A percentile compares a stretch with the other conserved stretches of the same genome.
Evolutionary conservation across 169 alveolate species (phyloP).

Genomic region (Perkinsus olseni): DNA sequence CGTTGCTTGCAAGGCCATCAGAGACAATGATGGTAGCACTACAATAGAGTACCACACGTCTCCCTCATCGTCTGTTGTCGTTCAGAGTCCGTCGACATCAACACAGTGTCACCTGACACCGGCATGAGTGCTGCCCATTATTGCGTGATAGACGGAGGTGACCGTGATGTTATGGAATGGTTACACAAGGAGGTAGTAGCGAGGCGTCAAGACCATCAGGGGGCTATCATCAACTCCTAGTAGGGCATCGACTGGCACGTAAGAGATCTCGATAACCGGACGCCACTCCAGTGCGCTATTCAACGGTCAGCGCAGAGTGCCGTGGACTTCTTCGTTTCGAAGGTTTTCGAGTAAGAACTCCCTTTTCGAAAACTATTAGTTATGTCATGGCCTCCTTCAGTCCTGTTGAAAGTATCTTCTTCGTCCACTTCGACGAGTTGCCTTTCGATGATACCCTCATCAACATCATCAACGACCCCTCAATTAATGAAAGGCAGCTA

Average conservation of each 20-base stretch:
- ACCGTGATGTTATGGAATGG: background rate
- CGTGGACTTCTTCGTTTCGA: background rate
- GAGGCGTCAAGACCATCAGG: background rate
- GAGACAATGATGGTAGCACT: background rate
- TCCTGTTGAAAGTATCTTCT: background rate
- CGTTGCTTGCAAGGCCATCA: background rate
- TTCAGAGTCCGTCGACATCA: background rate
- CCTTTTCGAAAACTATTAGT: background rate
- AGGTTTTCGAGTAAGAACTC: background rate
- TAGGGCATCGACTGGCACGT: background rate
- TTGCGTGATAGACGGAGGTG: background rate
- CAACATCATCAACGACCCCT: background rate
- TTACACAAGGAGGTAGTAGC: background rate
- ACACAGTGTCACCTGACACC: background rate
- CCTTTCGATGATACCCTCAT: background rate
- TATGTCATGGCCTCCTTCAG: background rate
- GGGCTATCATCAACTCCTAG: background rate
- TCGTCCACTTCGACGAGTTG: background rate
- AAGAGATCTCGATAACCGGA: background rate
- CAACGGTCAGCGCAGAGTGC: background rate
- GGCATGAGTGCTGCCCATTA: background rate
- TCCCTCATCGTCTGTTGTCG: background rate
- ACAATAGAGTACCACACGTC: background rate
- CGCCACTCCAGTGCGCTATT: background rate
- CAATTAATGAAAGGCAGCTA: background rate